phyloP scores from a whole-genome alignment of 106 monocot species.

The Xerophyta viscosa region DNA sequence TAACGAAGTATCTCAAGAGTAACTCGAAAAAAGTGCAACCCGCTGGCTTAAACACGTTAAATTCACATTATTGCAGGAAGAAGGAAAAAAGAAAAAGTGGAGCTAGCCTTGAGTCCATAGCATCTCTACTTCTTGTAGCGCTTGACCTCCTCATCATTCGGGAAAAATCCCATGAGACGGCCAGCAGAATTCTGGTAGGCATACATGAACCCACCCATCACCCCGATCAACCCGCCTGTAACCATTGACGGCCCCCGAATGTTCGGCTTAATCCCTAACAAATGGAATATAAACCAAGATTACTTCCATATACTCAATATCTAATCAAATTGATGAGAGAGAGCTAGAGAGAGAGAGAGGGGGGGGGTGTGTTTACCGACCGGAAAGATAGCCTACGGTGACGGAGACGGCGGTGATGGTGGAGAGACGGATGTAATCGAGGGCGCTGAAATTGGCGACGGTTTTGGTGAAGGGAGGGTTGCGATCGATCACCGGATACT shows the following conservation, averaged over 20 bases:
- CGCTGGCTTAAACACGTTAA: too few species aligned
- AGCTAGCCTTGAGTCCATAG: not conserved
- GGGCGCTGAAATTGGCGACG: constrained; percentile 82
- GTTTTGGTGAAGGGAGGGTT: constrained; percentile 94
- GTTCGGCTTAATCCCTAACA: constrained; percentile 82
- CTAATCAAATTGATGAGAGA: not conserved
- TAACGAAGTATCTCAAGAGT: too few species aligned
- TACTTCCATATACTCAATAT: constrained; percentile 7
- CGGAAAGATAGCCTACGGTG: constrained; percentile 99
- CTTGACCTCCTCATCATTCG: constrained; percentile 85
- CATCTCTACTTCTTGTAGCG: constrained; percentile 62
- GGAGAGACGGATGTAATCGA: constrained; percentile 93
- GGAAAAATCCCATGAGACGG: constrained; percentile 97
- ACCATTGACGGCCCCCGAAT: constrained; percentile 96
- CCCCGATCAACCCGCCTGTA: constrained; percentile 88
- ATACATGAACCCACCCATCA: constrained; percentile 99
- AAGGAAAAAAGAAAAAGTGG: not conserved
- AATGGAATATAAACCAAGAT: not conserved
- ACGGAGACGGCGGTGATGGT: constrained; percentile 95
- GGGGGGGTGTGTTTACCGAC: too few species aligned
- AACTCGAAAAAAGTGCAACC: too few species aligned
- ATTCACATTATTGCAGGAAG: too few species aligned
- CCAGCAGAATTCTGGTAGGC: constrained; percentile 99
- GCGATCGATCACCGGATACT: constrained; percentile 93
- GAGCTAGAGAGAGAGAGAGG: not conserved